phyloP scores from a whole-genome alignment of 2,329 filamentous ascomycete species.

The Paecilomyces variotii region DNA sequence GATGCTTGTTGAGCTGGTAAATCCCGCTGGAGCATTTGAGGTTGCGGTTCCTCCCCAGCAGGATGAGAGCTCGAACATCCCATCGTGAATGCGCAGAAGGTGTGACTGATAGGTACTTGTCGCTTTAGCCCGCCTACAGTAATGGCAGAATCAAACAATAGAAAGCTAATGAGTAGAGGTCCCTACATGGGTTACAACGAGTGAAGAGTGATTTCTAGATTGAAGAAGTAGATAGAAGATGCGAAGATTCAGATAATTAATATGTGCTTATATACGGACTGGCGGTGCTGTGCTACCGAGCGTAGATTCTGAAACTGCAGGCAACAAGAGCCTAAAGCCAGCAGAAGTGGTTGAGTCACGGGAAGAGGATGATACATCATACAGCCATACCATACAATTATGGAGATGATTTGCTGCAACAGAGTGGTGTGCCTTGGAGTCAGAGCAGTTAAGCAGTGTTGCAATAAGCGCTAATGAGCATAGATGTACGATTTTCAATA shows the following conservation, averaged over 20 bases:
- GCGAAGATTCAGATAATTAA: neutral
- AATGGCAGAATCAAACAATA: neutral
- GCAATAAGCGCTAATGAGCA: neutral
- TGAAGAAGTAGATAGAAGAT: neutral
- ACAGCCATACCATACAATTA: neutral
- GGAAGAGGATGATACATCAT: neutral
- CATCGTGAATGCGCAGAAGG: neutral
- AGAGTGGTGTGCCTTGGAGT: neutral
- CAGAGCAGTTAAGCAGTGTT: neutral
- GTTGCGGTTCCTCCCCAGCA: neutral
- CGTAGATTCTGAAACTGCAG: neutral
- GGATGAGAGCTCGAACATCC: slow-evolving; percentile 1
- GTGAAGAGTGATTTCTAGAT: too few species aligned
- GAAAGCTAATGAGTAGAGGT: too few species aligned
- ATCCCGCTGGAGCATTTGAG: neutral
- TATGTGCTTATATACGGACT: neutral
- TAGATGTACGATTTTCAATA: neutral
- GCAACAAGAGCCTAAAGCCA: neutral
- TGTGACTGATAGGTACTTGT: neutral
- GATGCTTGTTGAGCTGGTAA: neutral
- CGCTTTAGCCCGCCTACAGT: neutral
- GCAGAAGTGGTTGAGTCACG: neutral
- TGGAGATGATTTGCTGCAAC: neutral
- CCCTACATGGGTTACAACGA: too few species aligned
- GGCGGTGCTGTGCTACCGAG: neutral